Evolutionary conservation across 805 yeast species (phyloP), one percentile per base, ranked within the genome.

Genomic region (Kuraishia borneana): DNA sequence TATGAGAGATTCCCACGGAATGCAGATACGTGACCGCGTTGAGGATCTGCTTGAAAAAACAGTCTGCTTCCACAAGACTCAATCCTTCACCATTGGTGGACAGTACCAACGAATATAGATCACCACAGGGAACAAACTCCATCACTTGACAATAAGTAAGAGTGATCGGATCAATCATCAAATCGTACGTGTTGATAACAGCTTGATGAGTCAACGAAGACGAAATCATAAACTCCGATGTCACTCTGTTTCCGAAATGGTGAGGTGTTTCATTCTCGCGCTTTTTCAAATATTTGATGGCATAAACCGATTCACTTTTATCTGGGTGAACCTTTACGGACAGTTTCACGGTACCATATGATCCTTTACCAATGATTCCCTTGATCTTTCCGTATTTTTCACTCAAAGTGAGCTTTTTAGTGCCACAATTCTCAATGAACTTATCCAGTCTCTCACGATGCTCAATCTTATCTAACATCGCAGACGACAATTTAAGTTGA

Each of bases 41-140:
- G 42, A 88, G 60, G 23, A 85, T 69, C 53, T 88, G 96, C 50
- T 87, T 87, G 62, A 85, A 72, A 48, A 82, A 83, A 55, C 96
- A 88, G 55, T 88, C 96, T 22, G 89, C 76, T 52, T 88, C 96
- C 13, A 63, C 46, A 4, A 65, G 68, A 40, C 74, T 73, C 14
- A 82, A 55, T 2, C 71, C 70, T 9, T 64, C 63, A 4, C 73
- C 68, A 31, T 71, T 58, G 1, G 70, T 60, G 19, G 70, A 60
- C 17, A 70, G 55, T 34, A 79, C 68, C 22, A 80, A 59, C 1
- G 80, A 60, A 50, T 76, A 81, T 20, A 82, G 58, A 51, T 82
- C 94, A 38, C 94, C 94, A 41, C 87, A 87, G 6, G 94, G 84
- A 46, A 95, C 83, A 54, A 78, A 89, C 58, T 92, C 98, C 96